Base-by-base conservation (phyloP, 148 eudicot species). In the Talinum fruticosum region DNA sequence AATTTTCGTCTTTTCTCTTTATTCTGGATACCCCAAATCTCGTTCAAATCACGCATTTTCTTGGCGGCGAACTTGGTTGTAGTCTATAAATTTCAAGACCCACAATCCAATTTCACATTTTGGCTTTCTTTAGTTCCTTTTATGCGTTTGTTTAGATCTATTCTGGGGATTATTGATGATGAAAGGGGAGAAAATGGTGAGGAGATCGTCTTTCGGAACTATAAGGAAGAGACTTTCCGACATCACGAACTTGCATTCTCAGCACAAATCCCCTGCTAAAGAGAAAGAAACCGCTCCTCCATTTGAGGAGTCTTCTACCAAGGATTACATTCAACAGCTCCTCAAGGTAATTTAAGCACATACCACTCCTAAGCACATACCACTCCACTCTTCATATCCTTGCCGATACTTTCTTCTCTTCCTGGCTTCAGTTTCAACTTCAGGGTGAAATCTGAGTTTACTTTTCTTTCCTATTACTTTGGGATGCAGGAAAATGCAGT, bases 181-280 rank as follows among this genome's bases (percentile, higher is more conserved):
- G 75, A 82, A 77, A 38, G 74, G 75, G 18, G 81, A 73, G 29
- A 79, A 75, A 62, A 84, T 83, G 90, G 86, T 78, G 2, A 91
- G 88, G 83, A 84, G 81, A 59, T 78, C 90, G 54, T 78, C 91
- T 34, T 80, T 89, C 26, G 96, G 92, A 16, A 85, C 76, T 26
- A 84, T 87, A 37, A 83, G 87, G 74, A 92, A 86, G 83, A 82
- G 85, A 68, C 85, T 92, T 16, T 87, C 92, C 24, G 97, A 92
- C 49, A 87, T 92, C 33, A 87, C 94, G 6, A 92, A 92, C 67
- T 79, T 86, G 51, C 77, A 71, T 47, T 84, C 91, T 16, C 86
- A 83, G 44, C 72, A 77, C 51, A 89, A 84, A 81, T 86, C 92
- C 23, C 88, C 90, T 14, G 68, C 51, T 2, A 70, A 75, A 12